These are phyloP conservation scores for Bipolaris cookei DNA, from an alignment of 2,329 filamentous ascomycete species.

Conservation along the genomic window DNA sequence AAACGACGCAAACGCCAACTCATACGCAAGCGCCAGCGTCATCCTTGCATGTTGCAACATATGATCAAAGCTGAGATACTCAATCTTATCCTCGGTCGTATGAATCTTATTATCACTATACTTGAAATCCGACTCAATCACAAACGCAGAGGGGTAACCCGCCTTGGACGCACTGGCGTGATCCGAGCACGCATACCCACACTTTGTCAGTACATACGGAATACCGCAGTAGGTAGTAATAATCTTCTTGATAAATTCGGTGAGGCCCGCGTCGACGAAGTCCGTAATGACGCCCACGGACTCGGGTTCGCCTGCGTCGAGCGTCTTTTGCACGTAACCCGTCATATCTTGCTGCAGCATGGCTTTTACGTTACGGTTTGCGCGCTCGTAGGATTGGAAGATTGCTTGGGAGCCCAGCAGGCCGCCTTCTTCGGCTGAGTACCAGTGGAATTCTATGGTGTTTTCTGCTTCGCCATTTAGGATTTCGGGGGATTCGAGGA, in stretches of 20 bases:
- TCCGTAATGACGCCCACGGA: constrained; percentile 92
- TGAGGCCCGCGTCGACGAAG: constrained; percentile 82
- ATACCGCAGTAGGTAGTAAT: constrained; percentile 89
- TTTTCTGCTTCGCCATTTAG: constrained; percentile 75
- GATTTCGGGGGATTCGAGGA: constrained; percentile 76
- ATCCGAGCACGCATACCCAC: constrained; percentile 83
- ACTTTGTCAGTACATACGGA: constrained; percentile 85
- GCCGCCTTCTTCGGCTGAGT: constrained; percentile 87
- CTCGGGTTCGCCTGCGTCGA: constrained; percentile 82
- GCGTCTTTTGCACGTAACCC: constrained; percentile 80
- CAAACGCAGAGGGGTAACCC: constrained; percentile 76
- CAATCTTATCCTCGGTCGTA: constrained; percentile 71
- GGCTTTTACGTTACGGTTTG: constrained; percentile 79
- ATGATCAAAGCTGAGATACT: constrained; percentile 81
- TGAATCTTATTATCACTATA: constrained; percentile 71
- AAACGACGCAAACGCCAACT: constrained; percentile 80
- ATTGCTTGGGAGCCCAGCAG: constrained; percentile 88
- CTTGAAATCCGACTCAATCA: constrained; percentile 76
- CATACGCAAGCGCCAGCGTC: constrained; percentile 82
- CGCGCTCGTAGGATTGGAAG: constrained; percentile 79
- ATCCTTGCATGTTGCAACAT: constrained; percentile 90
- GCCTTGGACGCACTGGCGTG: constrained; percentile 76
- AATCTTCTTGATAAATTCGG: constrained; percentile 87
- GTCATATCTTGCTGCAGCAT: constrained; percentile 98
- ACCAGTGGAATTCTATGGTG: constrained; percentile 97